phyloP scores from a whole-genome alignment of 768 basidiomycete genomes.

The Tulasnella sp. region DNA sequence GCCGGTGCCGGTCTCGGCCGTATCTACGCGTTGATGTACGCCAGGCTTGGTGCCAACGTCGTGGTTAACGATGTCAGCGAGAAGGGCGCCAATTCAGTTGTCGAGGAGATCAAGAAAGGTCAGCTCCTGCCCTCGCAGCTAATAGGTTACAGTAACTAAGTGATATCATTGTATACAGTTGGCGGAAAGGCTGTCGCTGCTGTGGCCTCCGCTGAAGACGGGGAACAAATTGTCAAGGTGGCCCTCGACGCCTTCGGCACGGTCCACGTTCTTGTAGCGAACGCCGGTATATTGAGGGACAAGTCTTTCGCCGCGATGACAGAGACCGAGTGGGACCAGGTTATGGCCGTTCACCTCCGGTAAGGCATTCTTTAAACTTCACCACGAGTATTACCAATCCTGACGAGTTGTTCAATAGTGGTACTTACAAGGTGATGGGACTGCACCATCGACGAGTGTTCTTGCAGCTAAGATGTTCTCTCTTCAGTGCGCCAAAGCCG shows the following conservation, averaged over 20 bases:
- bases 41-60: conserved; percentile 86
- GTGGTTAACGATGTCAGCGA: conserved; percentile 91
- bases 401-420: conserved; percentile 29
- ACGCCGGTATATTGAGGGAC: conserved; percentile 89
- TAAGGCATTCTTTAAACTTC: conserved; percentile 1
- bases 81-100: conserved; percentile 72
- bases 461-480: background rate
- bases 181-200: conserved; percentile 82
- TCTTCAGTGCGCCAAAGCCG: conserved; percentile 76
- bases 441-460: background rate
- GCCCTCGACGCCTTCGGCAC: conserved; percentile 80
- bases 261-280: conserved; percentile 81
- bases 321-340: conserved; percentile 89
- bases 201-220: conserved; percentile 76
- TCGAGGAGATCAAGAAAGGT: conserved; percentile 79
- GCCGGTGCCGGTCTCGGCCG: conserved; percentile 92
- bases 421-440: conserved; percentile 69
- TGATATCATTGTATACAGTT: conserved; percentile 32
- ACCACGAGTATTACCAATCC: background rate
- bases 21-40: conserved; percentile 85
- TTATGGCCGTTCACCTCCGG: conserved; percentile 78
- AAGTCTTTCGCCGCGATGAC: conserved; percentile 86
- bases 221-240: conserved; percentile 75
- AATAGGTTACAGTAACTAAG: background rate
- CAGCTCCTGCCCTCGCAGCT: background rate